Base-by-base conservation (phyloP, 1,284 basidiomycete genomes). In the Melampsora americana region DNA sequence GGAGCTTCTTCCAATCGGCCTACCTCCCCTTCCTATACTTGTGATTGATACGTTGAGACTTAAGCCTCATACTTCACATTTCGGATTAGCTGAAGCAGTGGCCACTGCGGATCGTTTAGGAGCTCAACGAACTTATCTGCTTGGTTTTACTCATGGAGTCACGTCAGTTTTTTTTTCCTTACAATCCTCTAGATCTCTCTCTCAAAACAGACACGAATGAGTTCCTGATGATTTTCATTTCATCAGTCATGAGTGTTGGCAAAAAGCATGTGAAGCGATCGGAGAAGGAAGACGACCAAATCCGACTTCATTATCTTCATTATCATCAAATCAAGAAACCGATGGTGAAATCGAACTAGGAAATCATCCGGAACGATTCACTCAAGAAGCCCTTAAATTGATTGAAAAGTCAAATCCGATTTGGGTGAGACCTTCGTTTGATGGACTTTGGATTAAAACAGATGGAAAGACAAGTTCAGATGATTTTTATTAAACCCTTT, bases 21-120 rank as follows among this genome's bases (percentile, higher is more conserved):
- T 46, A 4, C 46, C 56, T 46, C 77, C 81, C 20, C 84, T 87
- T 28, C 84, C 87, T 16, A 86, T 90, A 11, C 84, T 90, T 74
- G 86, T 92, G 61, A 83, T 92, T 48, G 91, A 92, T 81, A 91
- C 90, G 79, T 83, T 92, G 61, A 85, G 88, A 56, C 83, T 90
- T 3, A 80, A 82, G 4, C 81, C 85, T 1, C 89, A 90, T 81
- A 87, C 85, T 26, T 92, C 90, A 7, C 91, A 92, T 82, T 86
- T 90, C 79, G 90, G 90, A 0, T 79, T 92, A 18, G 85, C 83
- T 66, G 85, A 88, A 77, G 85, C 90, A 6, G 83, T 90, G 6
- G 83, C 81, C 18, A 82, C 86, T 0, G 87, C 89, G 30, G 82
- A 87, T 77, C 84, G 85, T 79, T 83, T 91, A 69, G 84, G 85